Conservation (phyloP, 1,284 basidiomycete genomes). For the Xerocomus nothofagi region DNA sequence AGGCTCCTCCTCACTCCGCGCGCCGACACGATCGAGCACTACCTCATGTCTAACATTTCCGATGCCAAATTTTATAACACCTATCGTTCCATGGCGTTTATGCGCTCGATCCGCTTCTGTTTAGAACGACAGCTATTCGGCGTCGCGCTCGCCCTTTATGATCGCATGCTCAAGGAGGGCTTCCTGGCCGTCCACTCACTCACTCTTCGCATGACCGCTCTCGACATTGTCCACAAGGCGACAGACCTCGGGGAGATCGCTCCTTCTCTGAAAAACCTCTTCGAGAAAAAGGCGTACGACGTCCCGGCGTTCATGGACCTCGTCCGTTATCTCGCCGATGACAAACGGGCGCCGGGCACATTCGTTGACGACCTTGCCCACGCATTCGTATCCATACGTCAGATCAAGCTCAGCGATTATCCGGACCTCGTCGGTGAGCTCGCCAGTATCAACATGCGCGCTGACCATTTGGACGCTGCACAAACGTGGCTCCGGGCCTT, state of each 20-base stretch:
- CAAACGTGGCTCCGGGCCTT: slow-evolving; percentile 36
- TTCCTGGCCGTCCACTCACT: slow-evolving; percentile 39
- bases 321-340: slow-evolving; percentile 33
- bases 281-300: slow-evolving; percentile 38
- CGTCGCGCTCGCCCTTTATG: slow-evolving; percentile 41
- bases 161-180: slow-evolving; percentile 43
- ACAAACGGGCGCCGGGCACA: slow-evolving; percentile 29
- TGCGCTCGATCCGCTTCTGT: slow-evolving; percentile 29
- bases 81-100: slow-evolving; percentile 29
- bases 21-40: slow-evolving; percentile 21
- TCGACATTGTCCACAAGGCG: slow-evolving; percentile 23
- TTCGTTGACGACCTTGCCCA: slow-evolving; percentile 39
- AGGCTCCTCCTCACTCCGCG: slow-evolving; percentile 27
- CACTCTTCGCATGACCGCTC: slow-evolving; percentile 42
- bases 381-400: slow-evolving; percentile 38
- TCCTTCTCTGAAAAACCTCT: slow-evolving; percentile 24
- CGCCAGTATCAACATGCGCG: slow-evolving; percentile 38
- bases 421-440: slow-evolving; percentile 38
- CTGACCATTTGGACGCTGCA: slow-evolving; percentile 37
- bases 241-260: slow-evolving; percentile 26
- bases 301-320: slow-evolving; percentile 42
- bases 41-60: slow-evolving; percentile 27
- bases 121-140: slow-evolving; percentile 32
- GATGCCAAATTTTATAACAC: slow-evolving; percentile 29
- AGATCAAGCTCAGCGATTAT: slow-evolving; percentile 35